A percentile compares a stretch with the other conserved stretches of the same genome.
phyloP scores from a whole-genome alignment of 78 protist genomes.

The Tieghemostelium lacteum region DNA sequence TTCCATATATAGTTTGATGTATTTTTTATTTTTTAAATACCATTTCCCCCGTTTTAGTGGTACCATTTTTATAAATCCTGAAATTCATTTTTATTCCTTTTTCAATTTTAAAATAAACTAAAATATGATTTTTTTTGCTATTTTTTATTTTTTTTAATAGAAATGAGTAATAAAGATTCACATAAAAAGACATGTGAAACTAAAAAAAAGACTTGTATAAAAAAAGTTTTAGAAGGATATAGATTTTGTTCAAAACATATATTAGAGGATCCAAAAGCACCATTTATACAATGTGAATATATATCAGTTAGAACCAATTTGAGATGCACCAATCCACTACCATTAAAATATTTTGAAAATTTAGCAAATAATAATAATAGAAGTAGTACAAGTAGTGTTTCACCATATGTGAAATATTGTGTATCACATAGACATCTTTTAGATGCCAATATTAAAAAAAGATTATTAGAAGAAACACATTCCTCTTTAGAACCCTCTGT shows the following conservation, averaged over 20 bases:
- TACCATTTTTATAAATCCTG: no score
- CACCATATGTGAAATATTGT: conserved; percentile 52
- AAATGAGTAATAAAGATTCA: background rate
- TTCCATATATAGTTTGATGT: background rate
- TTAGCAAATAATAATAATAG: no score
- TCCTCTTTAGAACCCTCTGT: background rate
- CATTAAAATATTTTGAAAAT: background rate
- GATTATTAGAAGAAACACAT: conserved; percentile 3
- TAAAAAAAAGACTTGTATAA: conserved; percentile 43
- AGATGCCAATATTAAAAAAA: conserved; percentile 27
- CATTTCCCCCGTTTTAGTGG: no score
- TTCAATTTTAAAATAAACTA: no score
- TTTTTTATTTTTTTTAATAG: no score
- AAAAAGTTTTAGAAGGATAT: conserved; percentile 39
- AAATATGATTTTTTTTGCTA: background rate
- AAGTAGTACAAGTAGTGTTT: no score
- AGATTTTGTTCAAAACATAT: conserved; percentile 56
- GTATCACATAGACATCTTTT: conserved; percentile 49
- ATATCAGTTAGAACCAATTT: conserved; percentile 24
- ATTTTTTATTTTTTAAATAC: no score
- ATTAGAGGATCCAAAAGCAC: conserved; percentile 55
- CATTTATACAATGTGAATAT: conserved; percentile 69
- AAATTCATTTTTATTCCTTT: no score
- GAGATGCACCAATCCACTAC: conserved; percentile 41
- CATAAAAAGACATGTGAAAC: conserved; percentile 37